A percentile compares a stretch with the other conserved stretches of the same genome.
Conservation (phyloP, 345 rosid species). For the Aurinia saxatilis region DNA sequence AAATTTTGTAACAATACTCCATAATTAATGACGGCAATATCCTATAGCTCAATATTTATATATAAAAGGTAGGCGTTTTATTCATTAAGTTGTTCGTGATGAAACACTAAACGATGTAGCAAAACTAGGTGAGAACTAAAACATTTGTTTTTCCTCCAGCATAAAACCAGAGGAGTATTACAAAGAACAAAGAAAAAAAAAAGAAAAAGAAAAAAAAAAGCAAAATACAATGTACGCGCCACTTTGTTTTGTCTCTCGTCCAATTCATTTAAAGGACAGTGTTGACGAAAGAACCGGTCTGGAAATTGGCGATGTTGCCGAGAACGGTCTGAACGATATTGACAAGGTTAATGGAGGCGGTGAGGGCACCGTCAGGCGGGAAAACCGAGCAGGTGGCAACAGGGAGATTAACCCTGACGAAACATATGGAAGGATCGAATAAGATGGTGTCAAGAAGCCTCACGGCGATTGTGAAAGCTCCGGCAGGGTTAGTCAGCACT, state of each 20-base stretch:
- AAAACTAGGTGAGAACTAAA: too few relatives aligned
- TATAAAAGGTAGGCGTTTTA: too few relatives aligned
- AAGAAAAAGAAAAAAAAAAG: background rate
- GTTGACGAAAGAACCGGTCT: background rate
- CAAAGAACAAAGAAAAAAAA: too few relatives aligned
- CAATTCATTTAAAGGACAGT: conserved; percentile 1
- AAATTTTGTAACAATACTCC: too few relatives aligned
- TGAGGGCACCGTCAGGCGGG: conserved; percentile 17
- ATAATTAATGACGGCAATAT: too few relatives aligned
- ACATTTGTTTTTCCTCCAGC: background rate
- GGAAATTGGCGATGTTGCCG: conserved; percentile 11
- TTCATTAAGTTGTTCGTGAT: too few relatives aligned
- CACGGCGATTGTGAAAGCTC: background rate
- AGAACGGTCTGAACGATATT: background rate
- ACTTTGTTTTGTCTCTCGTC: background rate
- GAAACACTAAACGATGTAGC: too few relatives aligned
- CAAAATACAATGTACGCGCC: background rate
- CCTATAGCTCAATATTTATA: too few relatives aligned
- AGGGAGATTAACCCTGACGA: conserved; percentile 10
- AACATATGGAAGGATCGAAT: conserved; percentile 9
- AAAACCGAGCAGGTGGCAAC: background rate
- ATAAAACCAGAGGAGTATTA: background rate
- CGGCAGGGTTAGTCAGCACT: conserved; percentile 9
- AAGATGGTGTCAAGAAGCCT: background rate
- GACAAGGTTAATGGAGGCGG: conserved; percentile 9